Evolutionary conservation across 345 rosid genomes (phyloP).

Genomic region (Lenwebbia sp.): DNA sequence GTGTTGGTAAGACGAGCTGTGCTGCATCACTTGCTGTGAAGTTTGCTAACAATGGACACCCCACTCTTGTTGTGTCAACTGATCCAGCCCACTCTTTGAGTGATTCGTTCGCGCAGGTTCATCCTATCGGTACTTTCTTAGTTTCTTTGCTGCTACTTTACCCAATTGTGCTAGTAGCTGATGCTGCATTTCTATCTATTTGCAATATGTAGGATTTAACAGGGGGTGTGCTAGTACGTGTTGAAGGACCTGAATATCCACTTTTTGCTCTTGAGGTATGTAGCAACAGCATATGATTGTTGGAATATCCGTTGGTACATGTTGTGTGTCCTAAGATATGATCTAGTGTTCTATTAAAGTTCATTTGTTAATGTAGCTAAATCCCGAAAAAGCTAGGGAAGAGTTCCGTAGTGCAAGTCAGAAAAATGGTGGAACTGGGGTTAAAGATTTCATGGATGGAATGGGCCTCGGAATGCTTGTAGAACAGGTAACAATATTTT

Average conservation of each 20-base stretch:
- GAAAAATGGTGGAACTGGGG: conserved; percentile 67
- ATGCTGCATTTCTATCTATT: background rate
- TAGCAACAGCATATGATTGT: background rate
- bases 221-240: conserved; percentile 79
- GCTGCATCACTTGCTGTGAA: conserved; percentile 98
- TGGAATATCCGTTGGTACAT: background rate
- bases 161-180: background rate
- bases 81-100: conserved; percentile 98
- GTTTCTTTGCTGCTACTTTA: conserved; percentile 1
- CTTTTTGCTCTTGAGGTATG: conserved; percentile 90
- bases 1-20: conserved; percentile 96
- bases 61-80: conserved; percentile 94
- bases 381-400: conserved; percentile 95
- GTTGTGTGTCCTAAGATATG: background rate
- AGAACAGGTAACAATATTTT: conserved; percentile 52
- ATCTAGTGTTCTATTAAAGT: background rate
- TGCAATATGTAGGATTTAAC: conserved; percentile 54
- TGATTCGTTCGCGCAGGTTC: conserved; percentile 95
- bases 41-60: conserved; percentile 93
- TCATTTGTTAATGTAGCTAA: conserved; percentile 34
- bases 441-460: conserved; percentile 95
- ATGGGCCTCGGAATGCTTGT: conserved; percentile 95
- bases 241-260: conserved; percentile 91
- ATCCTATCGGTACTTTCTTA: background rate
- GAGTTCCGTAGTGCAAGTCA: conserved; percentile 71